phyloP scores from a whole-genome alignment of 805 yeast genomes.

The Candida vartiovaarae region DNA sequence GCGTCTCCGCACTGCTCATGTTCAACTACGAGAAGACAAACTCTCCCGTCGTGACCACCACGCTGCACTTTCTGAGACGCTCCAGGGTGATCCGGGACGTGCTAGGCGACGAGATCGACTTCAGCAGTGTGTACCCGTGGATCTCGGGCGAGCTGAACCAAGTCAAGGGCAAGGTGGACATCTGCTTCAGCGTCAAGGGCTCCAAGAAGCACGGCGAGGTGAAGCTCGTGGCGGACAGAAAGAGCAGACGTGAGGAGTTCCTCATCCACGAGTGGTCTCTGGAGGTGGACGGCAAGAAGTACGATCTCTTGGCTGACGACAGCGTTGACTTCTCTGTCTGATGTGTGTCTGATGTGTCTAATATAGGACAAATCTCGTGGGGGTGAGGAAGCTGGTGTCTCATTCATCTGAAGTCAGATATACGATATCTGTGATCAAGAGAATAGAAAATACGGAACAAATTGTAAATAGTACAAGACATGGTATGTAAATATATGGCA shows the following conservation, averaged over 20 bases:
- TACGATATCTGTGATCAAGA: too few species aligned
- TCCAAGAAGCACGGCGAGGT: conserved; percentile 48
- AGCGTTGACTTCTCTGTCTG: conserved; percentile 25
- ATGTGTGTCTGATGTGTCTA: not conserved
- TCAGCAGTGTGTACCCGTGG: conserved; percentile 80
- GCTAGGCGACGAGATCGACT: conserved; percentile 73
- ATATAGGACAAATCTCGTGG: too few species aligned
- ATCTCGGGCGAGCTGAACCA: conserved; percentile 79
- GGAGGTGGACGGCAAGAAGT: conserved; percentile 35
- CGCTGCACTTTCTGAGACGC: conserved; percentile 79
- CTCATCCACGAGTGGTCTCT: conserved; percentile 58
- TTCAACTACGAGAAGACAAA: conserved; percentile 91
- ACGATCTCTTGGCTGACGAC: conserved; percentile 45
- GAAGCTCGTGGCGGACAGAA: conserved; percentile 64
- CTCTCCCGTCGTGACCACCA: conserved; percentile 83
- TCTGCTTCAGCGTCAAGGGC: conserved; percentile 67
- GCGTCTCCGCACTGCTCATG: conserved; percentile 51
- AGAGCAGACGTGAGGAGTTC: conserved; percentile 49
- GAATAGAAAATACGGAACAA: too few species aligned
- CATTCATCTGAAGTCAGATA: too few species aligned
- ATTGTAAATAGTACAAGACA: not conserved
- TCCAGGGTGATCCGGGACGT: conserved; percentile 52
- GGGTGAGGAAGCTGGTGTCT: too few species aligned
- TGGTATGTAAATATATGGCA: not conserved
- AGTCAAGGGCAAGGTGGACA: conserved; percentile 72